Evolutionary conservation across 495 filamentous ascomycete species (phyloP).

Genomic region (Opeltia flavorubescens): DNA sequence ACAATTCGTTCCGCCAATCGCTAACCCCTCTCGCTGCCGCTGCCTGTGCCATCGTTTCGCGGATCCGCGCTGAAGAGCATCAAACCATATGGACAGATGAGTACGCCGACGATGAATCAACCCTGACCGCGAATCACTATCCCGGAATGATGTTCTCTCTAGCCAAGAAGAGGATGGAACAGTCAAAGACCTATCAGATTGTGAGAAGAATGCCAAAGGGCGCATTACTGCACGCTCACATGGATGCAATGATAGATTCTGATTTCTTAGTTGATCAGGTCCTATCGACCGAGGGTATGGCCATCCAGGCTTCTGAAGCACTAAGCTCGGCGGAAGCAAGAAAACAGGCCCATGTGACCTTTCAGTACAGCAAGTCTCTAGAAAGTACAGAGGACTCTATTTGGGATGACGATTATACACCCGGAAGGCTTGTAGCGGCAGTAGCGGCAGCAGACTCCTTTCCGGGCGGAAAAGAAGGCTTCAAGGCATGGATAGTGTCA

Average conservation of each 20-base stretch:
- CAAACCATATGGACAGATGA: constrained; percentile 55
- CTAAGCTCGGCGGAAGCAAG: constrained; percentile 33
- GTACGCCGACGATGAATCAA: constrained; percentile 37
- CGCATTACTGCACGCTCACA: constrained; percentile 71
- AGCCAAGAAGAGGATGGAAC: constrained; percentile 66
- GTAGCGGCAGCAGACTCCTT: constrained; percentile 55
- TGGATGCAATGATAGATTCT: constrained; percentile 81
- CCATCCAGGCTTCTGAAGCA: constrained; percentile 42
- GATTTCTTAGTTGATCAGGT: constrained; percentile 60
- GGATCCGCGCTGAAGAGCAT: constrained; percentile 65
- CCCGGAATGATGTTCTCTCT: constrained; percentile 83
- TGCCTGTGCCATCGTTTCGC: constrained; percentile 63
- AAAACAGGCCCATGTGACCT: constrained; percentile 33
- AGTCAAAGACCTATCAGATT: constrained; percentile 73
- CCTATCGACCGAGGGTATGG: constrained; percentile 60
- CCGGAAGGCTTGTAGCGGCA: constrained; percentile 41
- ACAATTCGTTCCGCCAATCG: constrained; percentile 30
- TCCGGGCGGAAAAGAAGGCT: constrained; percentile 55
- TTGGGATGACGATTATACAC: constrained; percentile 49
- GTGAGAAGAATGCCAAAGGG: constrained; percentile 83
- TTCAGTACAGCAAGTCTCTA: constrained; percentile 34
- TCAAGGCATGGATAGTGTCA: constrained; percentile 62
- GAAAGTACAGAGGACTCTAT: constrained; percentile 23
- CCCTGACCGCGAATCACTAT: constrained; percentile 40
- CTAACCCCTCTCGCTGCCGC: constrained; percentile 59